phyloP scores from a whole-genome alignment of 805 yeast genomes.

The Wickerhamomyces pijperi region DNA sequence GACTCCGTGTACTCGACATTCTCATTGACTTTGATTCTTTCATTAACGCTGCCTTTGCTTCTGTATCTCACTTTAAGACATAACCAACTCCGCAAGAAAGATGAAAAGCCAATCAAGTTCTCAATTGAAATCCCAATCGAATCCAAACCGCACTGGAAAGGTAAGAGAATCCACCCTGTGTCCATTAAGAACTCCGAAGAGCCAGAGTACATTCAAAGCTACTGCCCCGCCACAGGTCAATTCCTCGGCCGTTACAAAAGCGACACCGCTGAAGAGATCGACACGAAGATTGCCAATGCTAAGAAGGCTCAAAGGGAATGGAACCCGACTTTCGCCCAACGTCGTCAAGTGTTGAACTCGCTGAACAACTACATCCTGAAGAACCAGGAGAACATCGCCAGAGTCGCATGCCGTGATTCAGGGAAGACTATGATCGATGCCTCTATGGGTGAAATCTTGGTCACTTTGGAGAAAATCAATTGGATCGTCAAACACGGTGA shows the following conservation, averaged over 20 bases:
- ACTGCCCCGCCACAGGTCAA: slow-evolving; percentile 96
- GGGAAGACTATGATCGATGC: slow-evolving; percentile 97
- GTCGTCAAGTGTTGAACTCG: slow-evolving; percentile 63
- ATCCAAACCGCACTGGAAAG: slow-evolving; percentile 87
- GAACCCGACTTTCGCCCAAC: slow-evolving; percentile 40
- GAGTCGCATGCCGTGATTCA: slow-evolving; percentile 92
- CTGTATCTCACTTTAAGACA: slow-evolving; percentile 9
- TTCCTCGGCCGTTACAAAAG: slow-evolving; percentile 63
- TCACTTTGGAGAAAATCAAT: slow-evolving; percentile 81
- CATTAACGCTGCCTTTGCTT: slow-evolving; percentile 5
- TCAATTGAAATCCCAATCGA: slow-evolving; percentile 57
- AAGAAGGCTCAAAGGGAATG: slow-evolving; percentile 23
- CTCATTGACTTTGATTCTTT: slow-evolving; percentile 11
- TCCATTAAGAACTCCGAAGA: slow-evolving; percentile 48
- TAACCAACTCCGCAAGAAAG: neutral
- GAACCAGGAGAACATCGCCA: slow-evolving; percentile 78
- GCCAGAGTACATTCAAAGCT: slow-evolving; percentile 62
- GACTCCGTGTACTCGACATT: slow-evolving; percentile 7
- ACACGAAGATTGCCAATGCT: slow-evolving; percentile 37
- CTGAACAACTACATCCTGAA: slow-evolving; percentile 60
- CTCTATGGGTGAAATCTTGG: slow-evolving; percentile 92
- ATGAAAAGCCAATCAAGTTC: slow-evolving; percentile 28
- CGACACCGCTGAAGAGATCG: slow-evolving; percentile 60
- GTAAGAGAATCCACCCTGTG: slow-evolving; percentile 61
- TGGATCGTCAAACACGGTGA: slow-evolving; percentile 88